Percentiles rank a stretch among this genome's conserved stretches.
These are phyloP conservation scores for Pythium biforme DNA, from an alignment of 352 stramenopile species.

Conservation along the genomic window DNA sequence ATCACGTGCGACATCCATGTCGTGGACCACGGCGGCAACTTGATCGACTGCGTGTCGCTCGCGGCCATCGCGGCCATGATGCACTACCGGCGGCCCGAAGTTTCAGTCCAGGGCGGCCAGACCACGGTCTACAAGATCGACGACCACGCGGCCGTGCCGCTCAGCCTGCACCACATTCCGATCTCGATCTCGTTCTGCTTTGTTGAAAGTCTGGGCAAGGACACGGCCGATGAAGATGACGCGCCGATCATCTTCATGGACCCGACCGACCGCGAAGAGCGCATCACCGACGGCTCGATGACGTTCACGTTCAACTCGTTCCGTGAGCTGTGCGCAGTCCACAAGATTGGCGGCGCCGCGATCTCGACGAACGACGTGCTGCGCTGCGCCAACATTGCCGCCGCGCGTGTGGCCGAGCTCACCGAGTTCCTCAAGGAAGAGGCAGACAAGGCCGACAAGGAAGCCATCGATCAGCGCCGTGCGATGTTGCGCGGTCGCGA, in stretches of 20 bases:
- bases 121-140: conserved; percentile 80
- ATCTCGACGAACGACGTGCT: conserved; percentile 68
- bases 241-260: conserved; percentile 83
- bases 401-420: conserved; percentile 72
- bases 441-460: conserved; percentile 67
- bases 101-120: conserved; percentile 59
- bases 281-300: conserved; percentile 81
- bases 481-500: conserved; percentile 70
- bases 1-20: conserved; percentile 91
- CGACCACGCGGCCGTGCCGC: conserved; percentile 88
- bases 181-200: conserved; percentile 94
- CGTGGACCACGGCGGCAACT: conserved; percentile 92
- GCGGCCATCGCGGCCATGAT: conserved; percentile 92
- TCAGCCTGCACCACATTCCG: conserved; percentile 95
- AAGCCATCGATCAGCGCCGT: conserved; percentile 59
- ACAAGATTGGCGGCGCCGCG: conserved; percentile 87
- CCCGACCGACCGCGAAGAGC: conserved; percentile 88
- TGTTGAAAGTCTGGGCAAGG: conserved; percentile 36
- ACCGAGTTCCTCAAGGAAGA: conserved; percentile 80
- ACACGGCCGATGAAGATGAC: conserved; percentile 30
- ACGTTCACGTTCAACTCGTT: conserved; percentile 93
- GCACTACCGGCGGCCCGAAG: conserved; percentile 92
- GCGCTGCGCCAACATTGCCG: conserved; percentile 73
- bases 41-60: conserved; percentile 90
- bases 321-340: conserved; percentile 86